Conservation (phyloP, 345 rosid genomes). For the Populus nigra region DNA sequence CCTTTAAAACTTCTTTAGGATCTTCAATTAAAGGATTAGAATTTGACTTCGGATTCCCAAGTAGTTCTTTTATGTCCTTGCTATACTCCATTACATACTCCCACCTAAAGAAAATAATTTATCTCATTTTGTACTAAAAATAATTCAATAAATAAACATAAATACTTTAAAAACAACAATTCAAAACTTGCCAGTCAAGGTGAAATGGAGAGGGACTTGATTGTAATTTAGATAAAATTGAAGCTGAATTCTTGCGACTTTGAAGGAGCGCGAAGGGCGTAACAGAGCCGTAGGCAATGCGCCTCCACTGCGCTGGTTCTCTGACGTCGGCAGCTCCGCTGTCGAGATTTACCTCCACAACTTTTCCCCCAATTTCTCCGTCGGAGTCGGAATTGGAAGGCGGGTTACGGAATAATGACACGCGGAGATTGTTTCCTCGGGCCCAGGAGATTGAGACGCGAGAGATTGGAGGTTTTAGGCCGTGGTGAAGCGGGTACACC, state of each 20-base stretch:
- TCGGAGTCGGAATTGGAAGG: constrained; percentile 25
- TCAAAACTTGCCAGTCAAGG: constrained; percentile 55
- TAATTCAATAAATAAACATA: neutral
- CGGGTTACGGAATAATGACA: constrained; percentile 50
- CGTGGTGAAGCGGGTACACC: constrained; percentile 60
- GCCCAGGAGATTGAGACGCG: constrained; percentile 83
- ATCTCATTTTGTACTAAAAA: constrained; percentile 1
- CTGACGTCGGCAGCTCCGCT: constrained; percentile 60
- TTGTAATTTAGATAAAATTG: constrained; percentile 54
- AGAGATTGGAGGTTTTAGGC: constrained; percentile 59
- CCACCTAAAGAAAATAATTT: constrained; percentile 51
- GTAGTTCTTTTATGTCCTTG: constrained; percentile 67
- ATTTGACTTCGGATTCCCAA: constrained; percentile 42
- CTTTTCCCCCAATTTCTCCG: constrained; percentile 51
- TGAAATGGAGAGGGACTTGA: constrained; percentile 53
- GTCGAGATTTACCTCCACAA: constrained; percentile 58
- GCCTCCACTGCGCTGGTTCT: constrained; percentile 67
- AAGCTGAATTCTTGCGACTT: constrained; percentile 64
- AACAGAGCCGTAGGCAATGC: constrained; percentile 77
- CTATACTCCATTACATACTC: constrained; percentile 87
- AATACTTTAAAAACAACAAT: neutral
- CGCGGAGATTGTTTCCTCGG: constrained; percentile 77
- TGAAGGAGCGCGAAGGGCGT: constrained; percentile 89
- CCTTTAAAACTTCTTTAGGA: constrained; percentile 57
- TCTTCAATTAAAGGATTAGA: constrained; percentile 53